Conservation (phyloP, 352 stramenopile species). For the Phytopythium helicoides region DNA sequence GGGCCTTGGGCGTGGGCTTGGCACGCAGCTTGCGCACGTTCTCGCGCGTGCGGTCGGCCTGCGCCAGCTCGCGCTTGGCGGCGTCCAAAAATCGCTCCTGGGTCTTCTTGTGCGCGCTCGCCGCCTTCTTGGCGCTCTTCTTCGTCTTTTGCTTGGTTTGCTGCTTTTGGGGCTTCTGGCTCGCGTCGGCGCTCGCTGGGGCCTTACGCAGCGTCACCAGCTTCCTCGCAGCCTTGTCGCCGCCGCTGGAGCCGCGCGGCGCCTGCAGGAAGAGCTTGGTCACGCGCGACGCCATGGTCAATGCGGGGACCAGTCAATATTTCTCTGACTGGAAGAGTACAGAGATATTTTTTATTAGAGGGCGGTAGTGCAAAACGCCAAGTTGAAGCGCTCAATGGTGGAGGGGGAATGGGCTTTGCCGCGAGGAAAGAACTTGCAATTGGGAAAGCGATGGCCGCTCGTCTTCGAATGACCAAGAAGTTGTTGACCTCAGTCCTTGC, state of each 20-base stretch:
- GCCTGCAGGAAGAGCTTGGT: constrained; percentile 78
- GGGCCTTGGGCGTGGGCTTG: constrained; percentile 49
- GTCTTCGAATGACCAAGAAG: too few species aligned
- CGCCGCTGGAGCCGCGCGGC: background rate
- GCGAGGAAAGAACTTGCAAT: too few species aligned
- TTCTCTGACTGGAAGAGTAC: background rate
- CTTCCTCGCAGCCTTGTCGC: constrained; percentile 12
- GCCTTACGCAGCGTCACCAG: constrained; percentile 15
- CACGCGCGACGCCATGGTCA: constrained; percentile 54
- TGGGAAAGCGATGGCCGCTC: too few species aligned
- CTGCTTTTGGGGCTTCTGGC: constrained; percentile 16
- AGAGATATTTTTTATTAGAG: too few species aligned
- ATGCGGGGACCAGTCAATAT: too few species aligned
- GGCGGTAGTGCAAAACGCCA: too few species aligned
- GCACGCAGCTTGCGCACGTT: constrained; percentile 68
- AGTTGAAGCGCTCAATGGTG: too few species aligned
- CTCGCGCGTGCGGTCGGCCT: constrained; percentile 48
- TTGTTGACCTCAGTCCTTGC: too few species aligned
- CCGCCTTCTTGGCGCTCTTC: constrained; percentile 28
- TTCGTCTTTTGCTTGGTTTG: constrained; percentile 14
- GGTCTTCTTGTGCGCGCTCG: constrained; percentile 16
- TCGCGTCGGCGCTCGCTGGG: constrained; percentile 7
- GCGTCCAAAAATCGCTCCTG: constrained; percentile 54
- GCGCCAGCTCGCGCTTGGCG: constrained; percentile 45
- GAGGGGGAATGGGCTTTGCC: too few species aligned